These are phyloP conservation scores for Simplicillium aogashimaense DNA, from an alignment of 2,329 filamentous ascomycete genomes.

Conservation along the genomic window DNA sequence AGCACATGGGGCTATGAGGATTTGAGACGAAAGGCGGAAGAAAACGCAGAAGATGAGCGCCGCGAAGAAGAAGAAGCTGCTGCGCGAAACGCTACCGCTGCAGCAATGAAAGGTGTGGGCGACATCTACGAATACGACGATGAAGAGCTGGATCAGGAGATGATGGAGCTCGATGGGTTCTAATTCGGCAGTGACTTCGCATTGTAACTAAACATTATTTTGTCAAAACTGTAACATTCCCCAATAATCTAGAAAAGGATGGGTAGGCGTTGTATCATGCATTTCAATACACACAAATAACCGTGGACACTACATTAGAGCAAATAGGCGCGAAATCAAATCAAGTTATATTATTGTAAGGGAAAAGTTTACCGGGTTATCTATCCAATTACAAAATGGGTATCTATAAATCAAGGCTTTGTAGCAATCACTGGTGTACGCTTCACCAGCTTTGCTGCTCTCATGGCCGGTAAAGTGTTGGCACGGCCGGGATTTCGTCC, in stretches of 20 bases:
- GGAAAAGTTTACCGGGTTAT: too few relatives aligned
- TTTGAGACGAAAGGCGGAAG: slow-evolving; percentile 67
- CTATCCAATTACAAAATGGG: too few relatives aligned
- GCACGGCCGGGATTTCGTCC: slow-evolving; percentile 62
- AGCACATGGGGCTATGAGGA: slow-evolving; percentile 84
- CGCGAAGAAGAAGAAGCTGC: slow-evolving; percentile 41
- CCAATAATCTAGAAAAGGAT: too few relatives aligned
- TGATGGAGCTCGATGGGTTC: slow-evolving; percentile 40
- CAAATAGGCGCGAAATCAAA: too few relatives aligned
- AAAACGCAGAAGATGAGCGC: slow-evolving; percentile 57
- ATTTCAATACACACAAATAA: too few relatives aligned
- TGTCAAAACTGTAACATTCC: too few relatives aligned
- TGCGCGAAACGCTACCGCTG: slow-evolving; percentile 14
- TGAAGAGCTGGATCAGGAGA: slow-evolving; percentile 40
- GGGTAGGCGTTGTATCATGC: too few relatives aligned
- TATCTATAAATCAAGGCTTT: not conserved
- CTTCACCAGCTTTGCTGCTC: slow-evolving; percentile 37
- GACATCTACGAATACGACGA: slow-evolving; percentile 44
- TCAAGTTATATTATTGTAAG: too few relatives aligned
- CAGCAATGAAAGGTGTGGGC: slow-evolving; percentile 10
- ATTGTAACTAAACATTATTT: too few relatives aligned
- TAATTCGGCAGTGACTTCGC: slow-evolving; percentile 1
- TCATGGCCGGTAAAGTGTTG: slow-evolving; percentile 46
- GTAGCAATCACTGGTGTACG: not conserved
- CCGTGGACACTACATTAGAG: too few relatives aligned